phyloP scores from a whole-genome alignment of 2,329 filamentous ascomycete genomes.

The Alternaria metachromatica region DNA sequence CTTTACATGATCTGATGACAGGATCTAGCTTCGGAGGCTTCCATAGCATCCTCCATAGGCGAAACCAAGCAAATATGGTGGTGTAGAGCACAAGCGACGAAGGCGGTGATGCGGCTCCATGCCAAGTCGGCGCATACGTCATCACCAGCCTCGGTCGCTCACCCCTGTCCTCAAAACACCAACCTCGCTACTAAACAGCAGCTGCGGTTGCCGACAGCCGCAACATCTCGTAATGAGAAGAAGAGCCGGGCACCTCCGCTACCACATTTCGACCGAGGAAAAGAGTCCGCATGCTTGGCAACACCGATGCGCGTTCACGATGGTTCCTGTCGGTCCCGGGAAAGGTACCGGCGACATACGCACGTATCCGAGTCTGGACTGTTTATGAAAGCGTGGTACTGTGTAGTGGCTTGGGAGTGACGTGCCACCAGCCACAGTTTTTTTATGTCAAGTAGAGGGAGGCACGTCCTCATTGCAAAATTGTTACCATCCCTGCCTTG shows the following conservation, averaged over 20 bases:
- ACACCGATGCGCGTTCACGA: background rate
- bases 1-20: too few relatives aligned
- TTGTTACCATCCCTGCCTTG: background rate
- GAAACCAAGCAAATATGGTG: background rate
- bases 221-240: constrained; percentile 3
- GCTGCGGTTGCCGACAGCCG: constrained; percentile 1
- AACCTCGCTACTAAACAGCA: background rate
- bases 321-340: constrained; percentile 9
- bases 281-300: constrained; percentile 8
- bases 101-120: constrained; percentile 3
- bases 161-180: constrained; percentile 4
- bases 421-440: constrained; percentile 1
- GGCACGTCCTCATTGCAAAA: background rate
- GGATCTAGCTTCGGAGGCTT: background rate
- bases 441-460: background rate
- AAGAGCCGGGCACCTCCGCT: constrained; percentile 7
- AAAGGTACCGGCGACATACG: constrained; percentile 16
- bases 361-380: background rate
- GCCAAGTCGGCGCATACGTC: constrained; percentile 24
- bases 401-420: constrained; percentile 1
- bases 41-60: background rate
- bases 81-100: background rate
- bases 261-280: constrained; percentile 12
- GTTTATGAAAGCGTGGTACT: background rate
- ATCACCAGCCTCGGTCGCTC: constrained; percentile 17